Conservation (phyloP, 345 rosid genomes). For the Syzygium grande region DNA sequence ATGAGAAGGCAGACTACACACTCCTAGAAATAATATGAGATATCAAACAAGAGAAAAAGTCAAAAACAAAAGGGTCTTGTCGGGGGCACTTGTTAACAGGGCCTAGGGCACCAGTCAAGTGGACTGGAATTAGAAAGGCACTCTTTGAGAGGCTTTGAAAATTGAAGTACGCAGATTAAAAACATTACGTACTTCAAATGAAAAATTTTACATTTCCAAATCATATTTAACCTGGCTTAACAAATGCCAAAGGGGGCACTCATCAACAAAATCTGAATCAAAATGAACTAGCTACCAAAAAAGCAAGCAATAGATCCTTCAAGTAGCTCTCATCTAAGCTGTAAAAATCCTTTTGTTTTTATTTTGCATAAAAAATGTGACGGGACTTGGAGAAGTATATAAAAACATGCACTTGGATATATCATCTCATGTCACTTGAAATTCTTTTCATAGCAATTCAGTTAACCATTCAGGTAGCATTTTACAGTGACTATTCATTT, state of each 20-base stretch:
- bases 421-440: neutral
- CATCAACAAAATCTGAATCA: neutral
- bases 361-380: neutral
- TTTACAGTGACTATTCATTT: neutral
- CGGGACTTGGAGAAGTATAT: neutral
- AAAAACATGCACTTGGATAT: neutral
- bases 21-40: neutral
- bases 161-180: neutral
- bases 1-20: neutral
- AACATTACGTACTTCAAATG: neutral
- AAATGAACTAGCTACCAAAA: neutral
- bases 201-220: neutral
- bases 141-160: neutral
- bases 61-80: neutral
- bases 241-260: neutral
- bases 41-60: neutral
- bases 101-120: neutral
- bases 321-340: neutral
- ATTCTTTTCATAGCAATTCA: neutral
- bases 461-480: neutral
- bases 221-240: neutral
- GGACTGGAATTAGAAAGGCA: neutral
- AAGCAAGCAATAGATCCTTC: neutral
- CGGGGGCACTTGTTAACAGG: neutral
- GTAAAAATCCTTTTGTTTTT: neutral